Evolutionary conservation across 371 early-diverging fungal genomes (phyloP).

Genomic region (Saksenaea oblongispora): DNA sequence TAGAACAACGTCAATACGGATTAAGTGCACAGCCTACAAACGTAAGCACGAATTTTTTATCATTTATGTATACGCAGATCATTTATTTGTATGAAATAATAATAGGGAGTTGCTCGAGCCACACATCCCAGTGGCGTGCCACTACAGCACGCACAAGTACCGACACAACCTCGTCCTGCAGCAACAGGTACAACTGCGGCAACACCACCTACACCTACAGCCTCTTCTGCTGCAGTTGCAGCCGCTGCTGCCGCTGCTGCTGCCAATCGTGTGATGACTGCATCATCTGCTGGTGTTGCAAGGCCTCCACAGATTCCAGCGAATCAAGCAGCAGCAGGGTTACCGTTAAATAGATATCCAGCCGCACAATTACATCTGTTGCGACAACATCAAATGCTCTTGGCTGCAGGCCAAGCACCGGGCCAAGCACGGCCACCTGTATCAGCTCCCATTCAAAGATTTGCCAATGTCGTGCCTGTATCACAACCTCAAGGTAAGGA

Average conservation of each 20-base stretch:
- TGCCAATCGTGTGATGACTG: constrained; percentile 11
- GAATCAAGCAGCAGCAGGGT: constrained; percentile 12
- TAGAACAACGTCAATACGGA: constrained; percentile 70
- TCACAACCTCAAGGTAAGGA: constrained; percentile 25
- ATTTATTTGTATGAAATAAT: not conserved
- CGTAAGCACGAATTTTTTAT: constrained; percentile 21
- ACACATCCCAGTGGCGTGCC: constrained; percentile 5
- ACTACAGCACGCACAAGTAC: constrained; percentile 17
- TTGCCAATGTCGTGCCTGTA: constrained; percentile 26
- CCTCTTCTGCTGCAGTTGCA: constrained; percentile 26
- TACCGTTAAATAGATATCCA: constrained; percentile 39
- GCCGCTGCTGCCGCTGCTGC: constrained; percentile 36
- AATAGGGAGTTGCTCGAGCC: constrained; percentile 17
- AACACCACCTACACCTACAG: constrained; percentile 13
- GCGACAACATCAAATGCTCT: constrained; percentile 44
- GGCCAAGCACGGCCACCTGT: constrained; percentile 25
- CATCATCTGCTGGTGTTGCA: constrained; percentile 3
- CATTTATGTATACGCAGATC: not conserved
- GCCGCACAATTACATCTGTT: constrained; percentile 50
- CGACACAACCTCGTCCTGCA: constrained; percentile 26
- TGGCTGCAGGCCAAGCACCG: constrained; percentile 11
- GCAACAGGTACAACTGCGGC: constrained; percentile 23
- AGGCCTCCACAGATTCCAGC: constrained; percentile 30
- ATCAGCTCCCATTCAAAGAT: constrained; percentile 30
- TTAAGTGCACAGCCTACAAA: constrained; percentile 39